These are phyloP conservation scores for Oenanthe javanica DNA, from an alignment of 140 eudicot species.

Conservation along the genomic window DNA sequence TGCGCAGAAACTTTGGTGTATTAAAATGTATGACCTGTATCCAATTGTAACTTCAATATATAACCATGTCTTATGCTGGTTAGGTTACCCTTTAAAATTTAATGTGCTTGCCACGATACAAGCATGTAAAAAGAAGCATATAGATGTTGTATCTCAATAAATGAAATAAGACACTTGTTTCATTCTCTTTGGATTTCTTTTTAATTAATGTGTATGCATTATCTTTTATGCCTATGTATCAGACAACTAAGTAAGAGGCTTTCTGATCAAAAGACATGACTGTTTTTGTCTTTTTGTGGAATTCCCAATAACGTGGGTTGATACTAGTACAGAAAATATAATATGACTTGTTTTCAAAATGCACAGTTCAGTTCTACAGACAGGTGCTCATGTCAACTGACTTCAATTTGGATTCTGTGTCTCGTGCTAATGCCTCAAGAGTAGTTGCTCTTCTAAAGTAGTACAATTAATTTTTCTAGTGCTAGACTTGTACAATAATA, in stretches of 20 bases:
- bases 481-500: neutral
- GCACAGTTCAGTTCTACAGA: neutral
- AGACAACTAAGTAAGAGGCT: neutral
- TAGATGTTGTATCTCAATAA: neutral
- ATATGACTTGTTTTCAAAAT: no score
- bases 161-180: neutral
- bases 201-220: neutral
- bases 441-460: neutral
- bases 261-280: neutral
- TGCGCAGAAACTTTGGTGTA: neutral
- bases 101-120: neutral
- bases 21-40: neutral
- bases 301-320: neutral
- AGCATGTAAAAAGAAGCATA: neutral
- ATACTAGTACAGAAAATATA: neutral
- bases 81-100: neutral
- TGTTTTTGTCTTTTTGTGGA: neutral
- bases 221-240: neutral
- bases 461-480: neutral
- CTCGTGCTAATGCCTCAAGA: neutral
- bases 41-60: neutral
- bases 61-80: neutral
- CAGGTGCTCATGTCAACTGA: neutral
- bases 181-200: neutral
- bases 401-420: neutral